A percentile compares a stretch with the other conserved stretches of the same genome.
Conservation (phyloP, 306 rosid species). For the Cicer bijugum region DNA sequence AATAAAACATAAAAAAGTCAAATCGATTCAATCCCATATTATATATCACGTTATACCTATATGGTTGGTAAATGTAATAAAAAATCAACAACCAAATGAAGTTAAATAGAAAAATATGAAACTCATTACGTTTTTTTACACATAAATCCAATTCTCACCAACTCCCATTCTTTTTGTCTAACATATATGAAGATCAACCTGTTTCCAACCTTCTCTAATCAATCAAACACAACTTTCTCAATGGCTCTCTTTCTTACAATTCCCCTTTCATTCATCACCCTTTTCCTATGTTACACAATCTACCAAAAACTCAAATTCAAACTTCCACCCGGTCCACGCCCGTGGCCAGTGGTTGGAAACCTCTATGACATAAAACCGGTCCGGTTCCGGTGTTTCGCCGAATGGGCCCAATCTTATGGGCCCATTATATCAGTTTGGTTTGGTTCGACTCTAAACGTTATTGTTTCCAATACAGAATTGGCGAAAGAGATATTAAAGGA, state of each 20-base stretch:
- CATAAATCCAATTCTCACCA: conserved; percentile 51
- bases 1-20: too few relatives aligned
- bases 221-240: neutral
- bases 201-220: conserved; percentile 4
- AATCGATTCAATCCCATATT: neutral
- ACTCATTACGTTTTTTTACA: neutral
- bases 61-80: conserved; percentile 1
- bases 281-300: conserved; percentile 52
- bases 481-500: conserved; percentile 81
- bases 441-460: conserved; percentile 72
- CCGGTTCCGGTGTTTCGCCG: conserved; percentile 78
- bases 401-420: conserved; percentile 79
- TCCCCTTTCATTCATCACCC: conserved; percentile 37
- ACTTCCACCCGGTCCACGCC: conserved; percentile 86
- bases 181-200: conserved; percentile 44
- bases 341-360: conserved; percentile 86
- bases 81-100: neutral
- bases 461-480: conserved; percentile 68
- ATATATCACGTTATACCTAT: neutral
- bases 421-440: conserved; percentile 92
- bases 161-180: conserved; percentile 40
- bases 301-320: conserved; percentile 62
- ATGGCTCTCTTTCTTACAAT: conserved; percentile 45
- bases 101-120: neutral
- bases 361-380: conserved; percentile 83